phyloP scores from a whole-genome alignment of 768 basidiomycete species.

The Lyophyllum shimeji region DNA sequence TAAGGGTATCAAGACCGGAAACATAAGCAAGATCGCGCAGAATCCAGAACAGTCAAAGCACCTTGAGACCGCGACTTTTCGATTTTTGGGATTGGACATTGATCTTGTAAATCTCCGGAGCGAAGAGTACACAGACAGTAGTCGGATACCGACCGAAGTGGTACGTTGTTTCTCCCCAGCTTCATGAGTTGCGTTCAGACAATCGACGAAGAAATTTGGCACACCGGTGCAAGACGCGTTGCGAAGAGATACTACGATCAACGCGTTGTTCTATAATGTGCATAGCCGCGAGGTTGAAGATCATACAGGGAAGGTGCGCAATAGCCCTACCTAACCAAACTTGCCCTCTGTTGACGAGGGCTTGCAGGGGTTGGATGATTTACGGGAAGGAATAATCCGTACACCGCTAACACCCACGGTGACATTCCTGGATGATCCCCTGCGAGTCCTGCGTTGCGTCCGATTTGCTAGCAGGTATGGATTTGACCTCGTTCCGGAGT shows the following conservation, averaged over 20 bases:
- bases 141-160: constrained; percentile 86
- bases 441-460: constrained; percentile 88
- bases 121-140: constrained; percentile 86
- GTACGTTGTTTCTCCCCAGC: constrained; percentile 44
- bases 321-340: neutral
- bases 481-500: constrained; percentile 70
- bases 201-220: constrained; percentile 68
- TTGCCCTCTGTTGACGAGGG: constrained; percentile 10
- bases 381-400: constrained; percentile 74
- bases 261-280: constrained; percentile 94
- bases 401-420: constrained; percentile 85
- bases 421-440: constrained; percentile 93
- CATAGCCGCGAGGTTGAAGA: constrained; percentile 87
- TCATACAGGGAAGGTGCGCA: constrained; percentile 67
- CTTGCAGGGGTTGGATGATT: constrained; percentile 77
- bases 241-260: constrained; percentile 92
- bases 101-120: constrained; percentile 94
- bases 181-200: neutral
- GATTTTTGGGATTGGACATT: constrained; percentile 76
- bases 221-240: constrained; percentile 90
- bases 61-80: constrained; percentile 90
- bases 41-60: constrained; percentile 99
- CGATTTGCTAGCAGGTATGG: constrained; percentile 92
- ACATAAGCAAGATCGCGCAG: constrained; percentile 80
- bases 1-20: constrained; percentile 52